phyloP scores from a whole-genome alignment of 2,329 filamentous ascomycete species.

The Fusarium sp. region DNA sequence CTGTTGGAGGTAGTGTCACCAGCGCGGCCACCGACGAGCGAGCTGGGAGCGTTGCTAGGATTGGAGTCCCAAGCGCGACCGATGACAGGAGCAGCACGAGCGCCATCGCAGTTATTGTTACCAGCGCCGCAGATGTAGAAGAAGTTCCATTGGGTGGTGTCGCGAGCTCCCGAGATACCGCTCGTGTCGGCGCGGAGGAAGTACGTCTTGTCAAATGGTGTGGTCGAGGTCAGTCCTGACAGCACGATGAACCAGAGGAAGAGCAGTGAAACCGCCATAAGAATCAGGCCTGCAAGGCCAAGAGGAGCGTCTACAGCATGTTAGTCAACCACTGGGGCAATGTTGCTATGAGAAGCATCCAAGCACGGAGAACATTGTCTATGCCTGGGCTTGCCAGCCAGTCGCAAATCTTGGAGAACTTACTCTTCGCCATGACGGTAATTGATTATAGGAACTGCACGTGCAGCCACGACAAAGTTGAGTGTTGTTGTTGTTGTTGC shows the following conservation, averaged over 20 bases:
- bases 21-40: slow-evolving; percentile 64
- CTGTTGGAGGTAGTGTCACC: slow-evolving; percentile 64
- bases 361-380: neutral
- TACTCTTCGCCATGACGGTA: slow-evolving; percentile 44
- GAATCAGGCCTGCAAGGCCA: slow-evolving; percentile 58
- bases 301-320: slow-evolving; percentile 53
- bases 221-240: slow-evolving; percentile 60
- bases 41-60: slow-evolving; percentile 57
- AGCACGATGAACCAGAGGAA: slow-evolving; percentile 71
- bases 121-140: slow-evolving; percentile 81
- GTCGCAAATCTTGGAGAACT: neutral
- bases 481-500: neutral
- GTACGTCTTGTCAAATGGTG: slow-evolving; percentile 78
- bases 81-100: slow-evolving; percentile 74
- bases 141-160: slow-evolving; percentile 86
- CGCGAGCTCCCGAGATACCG: slow-evolving; percentile 75
- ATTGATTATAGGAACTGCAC: neutral
- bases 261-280: slow-evolving; percentile 64
- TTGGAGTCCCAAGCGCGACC: slow-evolving; percentile 74
- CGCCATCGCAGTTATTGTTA: slow-evolving; percentile 72
- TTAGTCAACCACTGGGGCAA: slow-evolving; percentile 8
- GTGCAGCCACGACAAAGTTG: neutral
- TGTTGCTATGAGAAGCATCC: neutral
- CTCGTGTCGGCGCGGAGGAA: slow-evolving; percentile 85
- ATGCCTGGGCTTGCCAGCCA: neutral